These are phyloP conservation scores for Suillus placidus DNA, from an alignment of 768 basidiomycete genomes.

Conservation along the genomic window DNA sequence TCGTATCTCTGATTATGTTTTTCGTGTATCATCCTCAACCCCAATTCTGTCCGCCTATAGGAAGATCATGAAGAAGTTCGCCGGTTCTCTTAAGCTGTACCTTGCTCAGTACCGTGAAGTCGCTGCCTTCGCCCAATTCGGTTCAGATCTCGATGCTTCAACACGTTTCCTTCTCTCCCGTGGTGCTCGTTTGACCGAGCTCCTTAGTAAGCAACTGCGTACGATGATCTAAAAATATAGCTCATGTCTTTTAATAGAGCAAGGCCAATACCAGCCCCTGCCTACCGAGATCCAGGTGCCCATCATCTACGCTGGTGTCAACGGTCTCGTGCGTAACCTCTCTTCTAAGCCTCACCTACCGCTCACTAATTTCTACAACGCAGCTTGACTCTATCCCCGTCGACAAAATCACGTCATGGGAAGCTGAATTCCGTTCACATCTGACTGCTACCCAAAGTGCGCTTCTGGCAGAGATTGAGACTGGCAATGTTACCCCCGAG, in stretches of 20 bases:
- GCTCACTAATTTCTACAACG: not conserved
- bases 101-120: conserved; percentile 99
- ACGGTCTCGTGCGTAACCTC: conserved; percentile 79
- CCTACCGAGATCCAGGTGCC: conserved; percentile 97
- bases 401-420: conserved; percentile 92
- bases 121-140: conserved; percentile 98
- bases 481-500: conserved; percentile 84
- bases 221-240: conserved; percentile 17
- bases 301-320: conserved; percentile 99
- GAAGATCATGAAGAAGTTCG: conserved; percentile 99
- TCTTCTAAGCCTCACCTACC: not conserved
- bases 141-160: conserved; percentile 99
- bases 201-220: conserved; percentile 64
- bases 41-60: conserved; percentile 37
- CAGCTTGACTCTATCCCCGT: conserved; percentile 95
- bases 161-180: conserved; percentile 98
- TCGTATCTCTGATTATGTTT: conserved; percentile 34
- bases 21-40: conserved; percentile 2
- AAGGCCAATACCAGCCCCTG: conserved; percentile 97
- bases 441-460: conserved; percentile 70
- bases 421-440: conserved; percentile 89
- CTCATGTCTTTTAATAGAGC: conserved; percentile 56
- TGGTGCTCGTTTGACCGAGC: conserved; percentile 98
- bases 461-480: conserved; percentile 84
- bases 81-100: conserved; percentile 99